Evolutionary conservation across 805 yeast species (phyloP).

Genomic region (Cyberlindnera maritima): DNA sequence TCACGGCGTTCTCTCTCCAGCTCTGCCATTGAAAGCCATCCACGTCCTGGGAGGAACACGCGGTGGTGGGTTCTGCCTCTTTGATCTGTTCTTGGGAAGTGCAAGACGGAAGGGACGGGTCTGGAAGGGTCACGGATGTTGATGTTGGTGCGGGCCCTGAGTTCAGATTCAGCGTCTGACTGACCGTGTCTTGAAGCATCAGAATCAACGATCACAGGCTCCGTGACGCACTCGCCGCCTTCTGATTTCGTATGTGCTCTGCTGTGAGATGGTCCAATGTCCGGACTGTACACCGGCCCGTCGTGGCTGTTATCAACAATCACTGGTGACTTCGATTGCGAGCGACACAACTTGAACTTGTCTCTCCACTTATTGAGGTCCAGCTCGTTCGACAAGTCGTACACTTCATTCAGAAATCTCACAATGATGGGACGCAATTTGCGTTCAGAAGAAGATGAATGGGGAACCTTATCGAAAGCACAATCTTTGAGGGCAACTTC

Average conservation of each 20-base stretch:
- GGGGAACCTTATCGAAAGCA: no score
- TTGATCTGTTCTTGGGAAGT: slow-evolving; percentile 30
- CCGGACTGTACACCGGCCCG: not conserved
- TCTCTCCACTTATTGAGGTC: slow-evolving; percentile 13
- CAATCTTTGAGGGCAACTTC: not conserved
- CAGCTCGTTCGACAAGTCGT: slow-evolving; percentile 7
- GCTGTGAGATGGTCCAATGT: not conserved
- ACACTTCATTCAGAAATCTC: slow-evolving; percentile 3
- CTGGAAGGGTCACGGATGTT: slow-evolving; percentile 21
- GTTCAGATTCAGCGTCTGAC: no score
- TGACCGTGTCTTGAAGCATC: not conserved
- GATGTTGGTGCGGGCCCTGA: slow-evolving; percentile 21
- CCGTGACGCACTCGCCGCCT: no score
- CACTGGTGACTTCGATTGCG: not conserved
- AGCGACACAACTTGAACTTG: slow-evolving; percentile 3
- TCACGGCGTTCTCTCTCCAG: slow-evolving; percentile 17
- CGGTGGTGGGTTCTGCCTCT: slow-evolving; percentile 41
- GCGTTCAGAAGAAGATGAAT: not conserved
- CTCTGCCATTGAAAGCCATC: slow-evolving; percentile 42
- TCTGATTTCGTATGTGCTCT: no score
- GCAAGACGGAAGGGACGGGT: slow-evolving; percentile 25
- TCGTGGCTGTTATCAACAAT: not conserved
- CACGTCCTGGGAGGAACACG: slow-evolving; percentile 45
- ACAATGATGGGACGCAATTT: not conserved
- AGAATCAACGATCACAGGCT: no score